Evolutionary conservation across 331 rosid genomes (phyloP).

Genomic region (Rhamnella rubrinervis): DNA sequence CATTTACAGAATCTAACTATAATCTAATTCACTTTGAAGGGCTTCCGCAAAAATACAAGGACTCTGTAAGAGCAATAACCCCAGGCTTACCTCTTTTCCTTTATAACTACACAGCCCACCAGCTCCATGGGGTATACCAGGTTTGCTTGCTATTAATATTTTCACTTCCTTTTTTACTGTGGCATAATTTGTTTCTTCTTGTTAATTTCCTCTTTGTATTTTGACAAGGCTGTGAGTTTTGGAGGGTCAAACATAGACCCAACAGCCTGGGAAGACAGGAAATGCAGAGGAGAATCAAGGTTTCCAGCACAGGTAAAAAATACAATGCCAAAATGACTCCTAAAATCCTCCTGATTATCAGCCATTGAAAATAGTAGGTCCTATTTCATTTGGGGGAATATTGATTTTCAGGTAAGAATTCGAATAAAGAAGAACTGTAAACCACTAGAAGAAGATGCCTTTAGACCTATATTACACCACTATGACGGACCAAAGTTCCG

Average conservation of each 20-base stretch:
- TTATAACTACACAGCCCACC: constrained; percentile 31
- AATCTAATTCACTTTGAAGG: constrained; percentile 7
- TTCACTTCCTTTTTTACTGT: neutral
- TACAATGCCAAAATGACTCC: too few relatives aligned
- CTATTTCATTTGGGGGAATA: neutral
- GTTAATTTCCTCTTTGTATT: neutral
- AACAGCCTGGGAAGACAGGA: constrained; percentile 32
- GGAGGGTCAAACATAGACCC: constrained; percentile 37
- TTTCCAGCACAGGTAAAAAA: constrained; percentile 26
- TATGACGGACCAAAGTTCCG: constrained; percentile 36
- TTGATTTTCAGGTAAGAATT: constrained; percentile 18
- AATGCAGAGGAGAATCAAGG: constrained; percentile 31
- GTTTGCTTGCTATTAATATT: neutral
- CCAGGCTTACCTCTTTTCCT: constrained; percentile 33
- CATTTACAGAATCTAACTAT: neutral
- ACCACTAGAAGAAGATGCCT: constrained; percentile 27
- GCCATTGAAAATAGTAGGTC: neutral
- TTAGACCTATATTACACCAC: constrained; percentile 27
- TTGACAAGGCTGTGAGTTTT: constrained; percentile 26
- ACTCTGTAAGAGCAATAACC: constrained; percentile 28
- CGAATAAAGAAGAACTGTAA: constrained; percentile 20
- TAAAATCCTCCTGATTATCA: too few relatives aligned
- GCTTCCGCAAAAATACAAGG: constrained; percentile 31
- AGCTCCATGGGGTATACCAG: constrained; percentile 31
- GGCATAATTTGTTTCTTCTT: neutral